Evolutionary conservation across 345 rosid species (phyloP), one percentile per base, ranked within the genome.

Genomic region (Kernera saxatilis): DNA sequence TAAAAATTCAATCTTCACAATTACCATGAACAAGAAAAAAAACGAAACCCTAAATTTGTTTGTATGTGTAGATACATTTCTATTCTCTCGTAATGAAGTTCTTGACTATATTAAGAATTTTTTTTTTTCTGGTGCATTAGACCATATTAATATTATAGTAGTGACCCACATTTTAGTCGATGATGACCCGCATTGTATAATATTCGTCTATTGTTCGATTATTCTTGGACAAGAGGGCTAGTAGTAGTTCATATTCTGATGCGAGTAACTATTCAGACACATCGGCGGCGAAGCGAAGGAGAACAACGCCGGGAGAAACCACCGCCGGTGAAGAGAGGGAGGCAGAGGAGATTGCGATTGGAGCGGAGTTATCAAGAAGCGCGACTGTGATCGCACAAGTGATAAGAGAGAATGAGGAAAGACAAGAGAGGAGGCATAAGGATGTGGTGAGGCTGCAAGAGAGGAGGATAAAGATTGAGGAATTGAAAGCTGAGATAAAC

Each of bases 341-440:
- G 26, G 8, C 35, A 2, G 71, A 19, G 9, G 58, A 45, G 40
- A 6, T 21, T 39, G 81, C 74, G 58, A 81, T 83, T 23, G 86
- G 89, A 26, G 64, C 51, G 17, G 92, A 87, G 7, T 79, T 91
- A 36, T 81, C 80, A 11, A 85, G 72, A 67, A 80, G 93, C 50
- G 87, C 86, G 37, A 76, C 87, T 72, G 74, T 84, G 12, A 85
- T 91, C 75, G 89, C 95, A 45, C 86, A 82, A 64, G 89, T 92
- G 3, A 74, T 88, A 21, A 84, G 75, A 39, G 86, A 83, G 2
- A 68, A 82, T 36, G 87, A 87, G 18, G 87, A 91, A 79, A 80
- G 80, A 52, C 81, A 82, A 46, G 95, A 81, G 74, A 81, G 79
- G 58, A 79, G 97, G 19, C 92, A 91, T 70, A 84, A 80, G 46